Conservation (phyloP, 306 rosid genomes). For the Erythrophleum fordii region DNA sequence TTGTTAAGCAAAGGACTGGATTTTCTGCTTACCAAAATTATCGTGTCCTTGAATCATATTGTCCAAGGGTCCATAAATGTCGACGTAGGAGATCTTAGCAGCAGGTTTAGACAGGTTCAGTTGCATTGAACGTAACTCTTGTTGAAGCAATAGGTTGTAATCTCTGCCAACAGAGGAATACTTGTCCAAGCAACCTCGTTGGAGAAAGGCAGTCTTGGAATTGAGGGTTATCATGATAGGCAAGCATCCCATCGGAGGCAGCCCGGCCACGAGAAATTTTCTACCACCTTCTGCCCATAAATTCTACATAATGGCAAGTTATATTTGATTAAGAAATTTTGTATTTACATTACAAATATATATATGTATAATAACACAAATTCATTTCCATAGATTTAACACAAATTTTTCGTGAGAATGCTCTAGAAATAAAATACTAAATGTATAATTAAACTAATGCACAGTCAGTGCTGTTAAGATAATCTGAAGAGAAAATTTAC, state of each 20-base stretch:
- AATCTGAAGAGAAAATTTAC: no score
- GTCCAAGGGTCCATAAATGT: conserved; percentile 54
- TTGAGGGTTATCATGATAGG: conserved; percentile 58
- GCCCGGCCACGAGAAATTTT: conserved; percentile 58
- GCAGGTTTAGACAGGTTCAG: conserved; percentile 33
- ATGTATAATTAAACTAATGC: no score
- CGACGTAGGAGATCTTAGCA: conserved; percentile 54
- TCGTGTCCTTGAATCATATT: conserved; percentile 43
- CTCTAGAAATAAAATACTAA: no score
- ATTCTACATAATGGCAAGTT: conserved; percentile 32
- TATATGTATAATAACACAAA: no score
- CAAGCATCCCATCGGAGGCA: conserved; percentile 80
- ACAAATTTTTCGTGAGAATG: no score
- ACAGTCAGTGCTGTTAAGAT: no score
- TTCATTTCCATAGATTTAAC: no score
- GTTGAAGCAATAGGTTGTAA: conserved; percentile 62
- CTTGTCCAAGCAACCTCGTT: conserved; percentile 62
- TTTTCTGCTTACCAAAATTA: conserved; percentile 45
- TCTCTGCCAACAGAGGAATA: conserved; percentile 58
- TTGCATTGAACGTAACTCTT: conserved; percentile 50
- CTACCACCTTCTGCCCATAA: conserved; percentile 69
- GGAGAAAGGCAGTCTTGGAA: conserved; percentile 19
- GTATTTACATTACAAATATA: no score
- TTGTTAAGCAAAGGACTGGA: neutral
- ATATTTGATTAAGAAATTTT: no score